These are phyloP conservation scores for Lodderomyces pseudojiufengensis DNA, from an alignment of 1,139 yeast genomes.

Conservation along the genomic window DNA sequence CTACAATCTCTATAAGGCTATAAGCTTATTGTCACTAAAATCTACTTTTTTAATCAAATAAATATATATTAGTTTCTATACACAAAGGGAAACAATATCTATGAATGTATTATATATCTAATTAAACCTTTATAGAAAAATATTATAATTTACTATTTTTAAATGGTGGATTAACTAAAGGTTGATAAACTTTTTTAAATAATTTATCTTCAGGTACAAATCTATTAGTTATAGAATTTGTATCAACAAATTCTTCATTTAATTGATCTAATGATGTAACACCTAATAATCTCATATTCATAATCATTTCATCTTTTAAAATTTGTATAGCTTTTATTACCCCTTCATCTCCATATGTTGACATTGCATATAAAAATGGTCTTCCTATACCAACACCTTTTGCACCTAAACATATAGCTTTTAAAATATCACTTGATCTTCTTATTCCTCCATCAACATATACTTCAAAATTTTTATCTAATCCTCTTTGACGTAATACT, in stretches of 20 bases:
- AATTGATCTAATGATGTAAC: slow-evolving; percentile 64
- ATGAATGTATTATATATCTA: too few species aligned
- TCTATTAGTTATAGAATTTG: slow-evolving; percentile 15
- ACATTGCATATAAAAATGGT: slow-evolving; percentile 68
- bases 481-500: slow-evolving; percentile 41
- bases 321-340: slow-evolving; percentile 74
- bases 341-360: slow-evolving; percentile 74
- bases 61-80: too few species aligned
- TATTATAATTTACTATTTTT: slow-evolving; percentile 25
- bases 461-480: slow-evolving; percentile 48
- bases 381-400: slow-evolving; percentile 74
- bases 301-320: slow-evolving; percentile 73
- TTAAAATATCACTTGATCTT: slow-evolving; percentile 63
- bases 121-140: too few species aligned
- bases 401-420: slow-evolving; percentile 67
- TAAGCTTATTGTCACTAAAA: too few species aligned
- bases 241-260: slow-evolving; percentile 42
- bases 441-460: slow-evolving; percentile 67
- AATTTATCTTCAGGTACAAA: slow-evolving; percentile 35
- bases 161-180: slow-evolving; percentile 33
- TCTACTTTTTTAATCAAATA: too few species aligned
- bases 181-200: slow-evolving; percentile 37
- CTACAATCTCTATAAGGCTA: too few species aligned
- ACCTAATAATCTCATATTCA: slow-evolving; percentile 88
- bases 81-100: too few species aligned